phyloP scores from a whole-genome alignment of 768 basidiomycete species.

The Tephrocybe rancida region DNA sequence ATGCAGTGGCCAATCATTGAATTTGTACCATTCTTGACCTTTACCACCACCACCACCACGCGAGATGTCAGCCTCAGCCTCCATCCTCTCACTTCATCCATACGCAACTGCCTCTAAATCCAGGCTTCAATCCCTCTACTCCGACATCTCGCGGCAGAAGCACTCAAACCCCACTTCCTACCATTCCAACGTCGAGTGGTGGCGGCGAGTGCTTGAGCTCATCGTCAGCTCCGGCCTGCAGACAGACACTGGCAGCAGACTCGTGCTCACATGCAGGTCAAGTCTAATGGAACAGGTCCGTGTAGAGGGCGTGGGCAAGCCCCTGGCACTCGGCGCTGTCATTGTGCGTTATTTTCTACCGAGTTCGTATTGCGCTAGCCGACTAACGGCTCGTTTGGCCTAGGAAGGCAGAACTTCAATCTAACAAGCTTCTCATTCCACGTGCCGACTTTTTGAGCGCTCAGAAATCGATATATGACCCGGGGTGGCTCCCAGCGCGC shows the following conservation, averaged over 20 bases:
- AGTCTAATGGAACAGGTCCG: slow-evolving; percentile 61
- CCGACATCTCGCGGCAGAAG: slow-evolving; percentile 84
- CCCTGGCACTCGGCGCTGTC: slow-evolving; percentile 69
- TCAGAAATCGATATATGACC: slow-evolving; percentile 64
- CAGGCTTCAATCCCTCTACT: slow-evolving; percentile 81
- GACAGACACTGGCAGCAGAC: slow-evolving; percentile 40
- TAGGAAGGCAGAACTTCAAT: slow-evolving; percentile 72
- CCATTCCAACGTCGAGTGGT: slow-evolving; percentile 84
- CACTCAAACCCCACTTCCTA: slow-evolving; percentile 84
- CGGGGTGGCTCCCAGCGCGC: slow-evolving; percentile 70
- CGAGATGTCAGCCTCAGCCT: slow-evolving; percentile 14
- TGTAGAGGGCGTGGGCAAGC: slow-evolving; percentile 73
- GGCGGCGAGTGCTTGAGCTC: slow-evolving; percentile 68
- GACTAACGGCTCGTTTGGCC: slow-evolving; percentile 33
- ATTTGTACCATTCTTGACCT: not conserved
- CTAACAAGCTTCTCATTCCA: slow-evolving; percentile 45
- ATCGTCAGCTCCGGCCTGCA: slow-evolving; percentile 64
- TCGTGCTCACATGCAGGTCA: slow-evolving; percentile 61
- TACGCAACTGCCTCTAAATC: slow-evolving; percentile 49
- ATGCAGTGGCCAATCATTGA: too few relatives aligned
- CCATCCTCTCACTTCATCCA: slow-evolving; percentile 38
- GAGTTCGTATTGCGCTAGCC: slow-evolving; percentile 1
- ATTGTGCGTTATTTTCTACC: slow-evolving; percentile 59
- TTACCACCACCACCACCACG: not conserved
- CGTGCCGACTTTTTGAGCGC: slow-evolving; percentile 57